phyloP scores from a whole-genome alignment of 352 stramenopile species.

The Globisporangium nunn region DNA sequence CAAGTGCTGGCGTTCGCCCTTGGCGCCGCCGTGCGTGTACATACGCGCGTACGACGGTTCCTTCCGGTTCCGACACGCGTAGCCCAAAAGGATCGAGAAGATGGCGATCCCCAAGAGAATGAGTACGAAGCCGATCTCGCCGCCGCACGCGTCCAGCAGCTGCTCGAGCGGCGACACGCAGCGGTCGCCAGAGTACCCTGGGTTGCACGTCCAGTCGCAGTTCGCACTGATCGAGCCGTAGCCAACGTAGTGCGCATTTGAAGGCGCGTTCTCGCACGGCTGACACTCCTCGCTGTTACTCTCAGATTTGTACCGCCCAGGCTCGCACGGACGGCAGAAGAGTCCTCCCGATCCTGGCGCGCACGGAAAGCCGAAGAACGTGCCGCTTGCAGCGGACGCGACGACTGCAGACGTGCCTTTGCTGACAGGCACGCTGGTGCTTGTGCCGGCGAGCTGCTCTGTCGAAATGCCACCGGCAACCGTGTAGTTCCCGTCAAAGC shows the following conservation, averaged over 20 bases:
- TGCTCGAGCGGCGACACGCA: conserved; percentile 75
- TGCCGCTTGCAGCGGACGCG: conserved; percentile 36
- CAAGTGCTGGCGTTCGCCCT: conserved; percentile 60
- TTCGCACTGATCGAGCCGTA: conserved; percentile 32
- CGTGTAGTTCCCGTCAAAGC: conserved; percentile 75
- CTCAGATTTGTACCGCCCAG: conserved; percentile 69
- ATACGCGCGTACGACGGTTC: conserved; percentile 51
- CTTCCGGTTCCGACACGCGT: conserved; percentile 61
- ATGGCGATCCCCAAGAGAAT: conserved; percentile 58
- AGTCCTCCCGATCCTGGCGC: conserved; percentile 63
- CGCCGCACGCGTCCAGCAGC: conserved; percentile 65
- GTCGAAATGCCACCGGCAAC: conserved; percentile 52
- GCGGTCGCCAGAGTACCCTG: conserved; percentile 62
- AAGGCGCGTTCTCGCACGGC: conserved; percentile 48
- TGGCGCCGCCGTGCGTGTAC: conserved; percentile 36
- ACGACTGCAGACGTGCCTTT: conserved; percentile 16
- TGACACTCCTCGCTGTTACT: conserved; percentile 74
- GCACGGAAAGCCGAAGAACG: conserved; percentile 79
- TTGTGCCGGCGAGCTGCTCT: conserved; percentile 7
- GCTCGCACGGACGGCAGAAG: conserved; percentile 53
- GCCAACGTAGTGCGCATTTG: conserved; percentile 62
- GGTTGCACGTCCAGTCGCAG: conserved; percentile 71
- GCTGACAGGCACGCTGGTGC: conserved; percentile 9
- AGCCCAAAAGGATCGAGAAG: conserved; percentile 71
- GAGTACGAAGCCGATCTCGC: conserved; percentile 63